Conservation (phyloP, 2,329 filamentous ascomycete genomes). For the Talaromyces amestolkiae region DNA sequence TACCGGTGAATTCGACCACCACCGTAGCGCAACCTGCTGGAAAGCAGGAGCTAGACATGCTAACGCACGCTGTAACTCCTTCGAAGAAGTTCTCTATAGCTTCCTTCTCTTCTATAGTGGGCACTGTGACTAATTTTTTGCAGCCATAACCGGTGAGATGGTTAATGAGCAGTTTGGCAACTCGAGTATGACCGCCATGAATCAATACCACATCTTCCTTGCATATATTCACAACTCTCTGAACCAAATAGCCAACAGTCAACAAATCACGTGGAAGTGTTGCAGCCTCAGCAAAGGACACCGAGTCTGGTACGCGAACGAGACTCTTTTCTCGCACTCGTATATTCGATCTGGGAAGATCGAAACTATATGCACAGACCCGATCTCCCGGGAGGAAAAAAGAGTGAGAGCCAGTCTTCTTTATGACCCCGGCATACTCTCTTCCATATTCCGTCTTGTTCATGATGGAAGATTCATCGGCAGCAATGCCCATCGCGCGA, state of each 20-base stretch:
- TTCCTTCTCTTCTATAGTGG: not conserved
- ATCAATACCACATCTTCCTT: not conserved
- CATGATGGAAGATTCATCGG: not conserved
- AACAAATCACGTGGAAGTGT: not conserved
- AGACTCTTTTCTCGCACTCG: not conserved
- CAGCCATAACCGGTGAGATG: not conserved
- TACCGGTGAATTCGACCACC: not conserved
- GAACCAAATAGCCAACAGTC: not conserved
- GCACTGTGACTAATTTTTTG: not conserved
- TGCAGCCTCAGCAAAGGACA: conserved; percentile 1
- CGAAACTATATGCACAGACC: not conserved
- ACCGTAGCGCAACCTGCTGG: not conserved
- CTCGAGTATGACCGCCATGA: not conserved
- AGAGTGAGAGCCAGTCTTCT: not conserved
- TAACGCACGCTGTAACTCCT: not conserved
- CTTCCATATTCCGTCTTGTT: not conserved
- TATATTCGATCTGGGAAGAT: not conserved
- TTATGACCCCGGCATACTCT: conserved; percentile 5
- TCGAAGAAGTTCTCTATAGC: not conserved
- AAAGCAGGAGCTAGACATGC: not conserved
- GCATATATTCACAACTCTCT: not conserved
- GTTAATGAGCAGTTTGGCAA: not conserved
- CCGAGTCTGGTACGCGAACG: not conserved
- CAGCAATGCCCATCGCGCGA: not conserved
- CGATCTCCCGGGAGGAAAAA: not conserved